Percentiles rank a stretch among this genome's conserved stretches.
These are phyloP conservation scores for Moniliella sp. DNA, from an alignment of 1,284 basidiomycete species.

Conservation along the genomic window DNA sequence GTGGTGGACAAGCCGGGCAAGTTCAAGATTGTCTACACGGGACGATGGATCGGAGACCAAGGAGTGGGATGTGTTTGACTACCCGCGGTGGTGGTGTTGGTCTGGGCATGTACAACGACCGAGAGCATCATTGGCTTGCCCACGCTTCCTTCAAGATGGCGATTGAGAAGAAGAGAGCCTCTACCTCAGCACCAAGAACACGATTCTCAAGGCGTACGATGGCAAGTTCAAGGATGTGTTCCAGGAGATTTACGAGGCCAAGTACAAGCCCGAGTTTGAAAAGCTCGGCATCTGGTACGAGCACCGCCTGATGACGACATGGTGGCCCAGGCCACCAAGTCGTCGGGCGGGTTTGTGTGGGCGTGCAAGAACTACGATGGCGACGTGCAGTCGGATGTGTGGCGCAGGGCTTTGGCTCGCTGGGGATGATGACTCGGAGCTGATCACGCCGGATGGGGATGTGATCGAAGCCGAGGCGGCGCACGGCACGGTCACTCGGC, in stretches of 20 bases:
- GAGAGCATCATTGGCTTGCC: slow-evolving; percentile 70
- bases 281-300: slow-evolving; percentile 76
- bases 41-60: slow-evolving; percentile 11
- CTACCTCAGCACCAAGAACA: slow-evolving; percentile 32
- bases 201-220: slow-evolving; percentile 40
- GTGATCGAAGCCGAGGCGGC: slow-evolving; percentile 15
- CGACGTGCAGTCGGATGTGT: slow-evolving; percentile 16
- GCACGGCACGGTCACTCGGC: slow-evolving; percentile 44
- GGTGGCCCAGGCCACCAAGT: slow-evolving; percentile 89
- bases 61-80: slow-evolving; percentile 22
- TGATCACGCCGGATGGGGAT: neutral
- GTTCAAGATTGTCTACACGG: slow-evolving; percentile 24
- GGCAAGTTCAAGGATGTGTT: slow-evolving; percentile 98
- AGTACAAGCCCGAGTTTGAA: slow-evolving; percentile 66
- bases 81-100: slow-evolving; percentile 27
- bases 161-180: slow-evolving; percentile 76
- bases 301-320: slow-evolving; percentile 50
- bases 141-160: slow-evolving; percentile 98
- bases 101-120: slow-evolving; percentile 38
- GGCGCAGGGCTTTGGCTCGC: slow-evolving; percentile 1
- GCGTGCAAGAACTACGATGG: slow-evolving; percentile 49
- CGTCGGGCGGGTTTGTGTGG: slow-evolving; percentile 86
- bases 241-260: slow-evolving; percentile 64
- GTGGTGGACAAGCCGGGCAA: slow-evolving; percentile 22
- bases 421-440: neutral